Conservation (phyloP, 768 basidiomycete genomes). For the Hysterangium stoloniferum region DNA sequence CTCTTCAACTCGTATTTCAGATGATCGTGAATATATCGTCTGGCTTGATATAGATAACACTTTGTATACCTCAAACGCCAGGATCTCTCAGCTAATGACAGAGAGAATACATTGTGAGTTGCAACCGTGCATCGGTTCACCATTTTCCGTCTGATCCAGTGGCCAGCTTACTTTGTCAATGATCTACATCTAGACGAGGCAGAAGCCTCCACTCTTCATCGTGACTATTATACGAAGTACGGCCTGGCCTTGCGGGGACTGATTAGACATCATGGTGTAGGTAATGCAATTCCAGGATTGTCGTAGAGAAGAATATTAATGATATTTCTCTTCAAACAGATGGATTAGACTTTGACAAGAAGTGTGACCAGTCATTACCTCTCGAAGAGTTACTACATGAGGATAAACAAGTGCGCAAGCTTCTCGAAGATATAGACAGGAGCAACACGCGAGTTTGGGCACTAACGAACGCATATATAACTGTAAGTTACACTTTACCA, state of each 20-base stretch:
- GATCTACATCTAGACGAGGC: slow-evolving; percentile 55
- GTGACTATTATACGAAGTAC: slow-evolving; percentile 69
- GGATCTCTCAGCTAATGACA: slow-evolving; percentile 75
- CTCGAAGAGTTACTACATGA: slow-evolving; percentile 72
- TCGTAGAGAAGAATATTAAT: not conserved
- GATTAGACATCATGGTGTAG: slow-evolving; percentile 66
- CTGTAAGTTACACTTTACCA: slow-evolving; percentile 36
- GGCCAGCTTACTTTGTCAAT: slow-evolving; percentile 62
- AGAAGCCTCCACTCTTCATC: slow-evolving; percentile 62
- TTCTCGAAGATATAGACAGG: slow-evolving; percentile 74
- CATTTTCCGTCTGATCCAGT: not conserved
- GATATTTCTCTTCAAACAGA: slow-evolving; percentile 33
- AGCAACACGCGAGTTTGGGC: slow-evolving; percentile 76
- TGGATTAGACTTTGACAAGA: slow-evolving; percentile 74
- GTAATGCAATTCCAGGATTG: slow-evolving; percentile 26
- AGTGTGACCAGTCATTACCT: slow-evolving; percentile 79
- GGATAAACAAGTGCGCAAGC: slow-evolving; percentile 49
- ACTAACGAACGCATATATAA: slow-evolving; percentile 75
- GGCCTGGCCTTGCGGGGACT: slow-evolving; percentile 79
- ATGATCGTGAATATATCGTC: slow-evolving; percentile 49
- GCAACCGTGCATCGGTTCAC: slow-evolving; percentile 21
- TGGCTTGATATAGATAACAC: slow-evolving; percentile 90
- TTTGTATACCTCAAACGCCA: slow-evolving; percentile 68
- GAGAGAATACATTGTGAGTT: slow-evolving; percentile 57
- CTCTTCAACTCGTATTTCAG: slow-evolving; percentile 25